Conservation (phyloP, 1,284 basidiomycete genomes). For the Termitomyces sp. region DNA sequence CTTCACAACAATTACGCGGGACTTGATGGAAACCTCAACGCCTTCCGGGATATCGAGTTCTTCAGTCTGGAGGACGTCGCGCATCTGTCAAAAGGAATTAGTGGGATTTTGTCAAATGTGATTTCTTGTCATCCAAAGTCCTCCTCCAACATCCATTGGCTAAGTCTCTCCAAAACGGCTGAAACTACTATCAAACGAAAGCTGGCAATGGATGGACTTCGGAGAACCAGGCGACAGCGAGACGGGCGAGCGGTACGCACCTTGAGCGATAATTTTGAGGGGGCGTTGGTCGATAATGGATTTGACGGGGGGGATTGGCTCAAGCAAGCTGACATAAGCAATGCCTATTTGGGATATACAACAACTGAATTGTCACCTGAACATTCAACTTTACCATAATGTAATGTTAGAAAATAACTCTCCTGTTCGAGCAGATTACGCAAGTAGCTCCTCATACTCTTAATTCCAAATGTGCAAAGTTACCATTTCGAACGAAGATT, state of each 20-base stretch:
- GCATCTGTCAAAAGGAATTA: constrained; percentile 54
- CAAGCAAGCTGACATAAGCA: constrained; percentile 20
- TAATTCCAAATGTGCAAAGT: background rate
- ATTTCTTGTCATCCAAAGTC: constrained; percentile 25
- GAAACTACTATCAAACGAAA: constrained; percentile 21
- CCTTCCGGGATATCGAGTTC: constrained; percentile 86
- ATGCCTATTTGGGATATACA: constrained; percentile 10
- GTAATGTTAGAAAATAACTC: background rate
- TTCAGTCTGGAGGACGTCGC: constrained; percentile 91
- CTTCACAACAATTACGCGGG: constrained; percentile 84
- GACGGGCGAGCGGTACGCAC: constrained; percentile 24
- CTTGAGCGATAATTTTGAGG: constrained; percentile 35
- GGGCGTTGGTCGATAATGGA: constrained; percentile 23
- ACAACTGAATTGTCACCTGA: background rate
- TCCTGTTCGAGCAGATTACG: background rate
- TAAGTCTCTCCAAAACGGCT: constrained; percentile 16
- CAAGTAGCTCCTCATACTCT: background rate
- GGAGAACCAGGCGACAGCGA: constrained; percentile 13
- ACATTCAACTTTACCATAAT: background rate
- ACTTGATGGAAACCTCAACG: constrained; percentile 82
- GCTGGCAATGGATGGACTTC: constrained; percentile 8
- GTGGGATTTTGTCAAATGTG: background rate
- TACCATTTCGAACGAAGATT: too few relatives aligned
- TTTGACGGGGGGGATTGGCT: constrained; percentile 12
- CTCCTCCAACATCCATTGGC: constrained; percentile 29